A percentile compares a stretch with the other conserved stretches of the same genome.
Conservation (phyloP, 495 filamentous ascomycete genomes). For the Aspergillus saccharolyticus region DNA sequence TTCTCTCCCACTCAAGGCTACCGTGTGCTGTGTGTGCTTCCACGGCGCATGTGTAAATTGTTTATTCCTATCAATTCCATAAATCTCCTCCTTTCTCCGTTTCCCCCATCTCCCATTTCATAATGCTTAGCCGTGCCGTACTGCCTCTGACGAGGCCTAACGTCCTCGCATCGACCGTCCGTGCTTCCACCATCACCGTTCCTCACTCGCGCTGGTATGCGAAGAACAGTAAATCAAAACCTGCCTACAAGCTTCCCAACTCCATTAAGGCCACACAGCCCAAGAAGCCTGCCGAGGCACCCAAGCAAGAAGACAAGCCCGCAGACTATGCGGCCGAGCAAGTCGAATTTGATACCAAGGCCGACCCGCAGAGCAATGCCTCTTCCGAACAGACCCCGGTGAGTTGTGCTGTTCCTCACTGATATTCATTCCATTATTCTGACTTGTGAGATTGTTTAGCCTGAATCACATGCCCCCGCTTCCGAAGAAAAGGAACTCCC, state of each 20-base stretch:
- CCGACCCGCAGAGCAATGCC: constrained; percentile 34
- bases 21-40: background rate
- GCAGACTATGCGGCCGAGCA: constrained; percentile 38
- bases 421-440: background rate
- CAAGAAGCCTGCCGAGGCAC: constrained; percentile 21
- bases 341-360: constrained; percentile 40
- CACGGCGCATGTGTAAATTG: constrained; percentile 28
- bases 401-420: constrained; percentile 16
- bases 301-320: constrained; percentile 27
- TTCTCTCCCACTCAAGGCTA: background rate
- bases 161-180: constrained; percentile 34
- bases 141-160: constrained; percentile 44
- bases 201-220: constrained; percentile 43
- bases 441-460: constrained; percentile 24
- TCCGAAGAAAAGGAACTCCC: constrained; percentile 22
- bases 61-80: constrained; percentile 9
- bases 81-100: constrained; percentile 4
- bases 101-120: background rate
- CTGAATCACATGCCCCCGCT: constrained; percentile 22
- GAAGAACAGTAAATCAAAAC: constrained; percentile 41
- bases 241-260: constrained; percentile 42
- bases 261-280: constrained; percentile 27
- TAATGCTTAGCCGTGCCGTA: constrained; percentile 45
- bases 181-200: constrained; percentile 29
- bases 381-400: constrained; percentile 27